Conservation (phyloP, 116 monocot species). For the Zostera marina region DNA sequence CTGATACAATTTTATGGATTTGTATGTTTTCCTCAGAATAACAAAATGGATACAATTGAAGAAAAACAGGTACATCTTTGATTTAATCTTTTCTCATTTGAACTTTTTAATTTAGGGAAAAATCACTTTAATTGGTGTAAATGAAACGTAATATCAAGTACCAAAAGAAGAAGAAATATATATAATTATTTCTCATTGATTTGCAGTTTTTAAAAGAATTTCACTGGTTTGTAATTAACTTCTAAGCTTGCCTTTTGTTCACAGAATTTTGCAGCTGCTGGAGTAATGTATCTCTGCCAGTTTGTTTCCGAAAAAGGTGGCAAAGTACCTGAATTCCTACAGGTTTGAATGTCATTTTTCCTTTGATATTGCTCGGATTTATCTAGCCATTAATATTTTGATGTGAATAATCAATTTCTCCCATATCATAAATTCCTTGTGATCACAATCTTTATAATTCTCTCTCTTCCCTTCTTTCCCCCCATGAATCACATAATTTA, state of each 20-base stretch:
- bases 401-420: too few relatives aligned
- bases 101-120: too few relatives aligned
- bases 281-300: slow-evolving; percentile 59
- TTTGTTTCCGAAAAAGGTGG: slow-evolving; percentile 45
- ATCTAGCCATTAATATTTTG: neutral
- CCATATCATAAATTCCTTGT: too few relatives aligned
- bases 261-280: slow-evolving; percentile 62
- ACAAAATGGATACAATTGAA: slow-evolving; percentile 66
- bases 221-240: neutral
- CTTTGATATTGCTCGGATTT: neutral
- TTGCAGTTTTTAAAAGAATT: neutral
- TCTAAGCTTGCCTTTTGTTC: slow-evolving; percentile 1
- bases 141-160: neutral
- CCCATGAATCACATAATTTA: too few relatives aligned
- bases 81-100: neutral
- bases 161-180: neutral
- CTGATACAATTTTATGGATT: slow-evolving; percentile 1
- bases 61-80: slow-evolving; percentile 64
- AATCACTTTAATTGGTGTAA: neutral
- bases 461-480: too few relatives aligned
- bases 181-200: neutral
- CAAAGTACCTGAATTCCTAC: slow-evolving; percentile 34
- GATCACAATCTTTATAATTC: too few relatives aligned
- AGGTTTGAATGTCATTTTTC: slow-evolving; percentile 13
- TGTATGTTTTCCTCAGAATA: slow-evolving; percentile 32